Conservation (phyloP, 164 flowering plant species). For the Vitis labrusca region DNA sequence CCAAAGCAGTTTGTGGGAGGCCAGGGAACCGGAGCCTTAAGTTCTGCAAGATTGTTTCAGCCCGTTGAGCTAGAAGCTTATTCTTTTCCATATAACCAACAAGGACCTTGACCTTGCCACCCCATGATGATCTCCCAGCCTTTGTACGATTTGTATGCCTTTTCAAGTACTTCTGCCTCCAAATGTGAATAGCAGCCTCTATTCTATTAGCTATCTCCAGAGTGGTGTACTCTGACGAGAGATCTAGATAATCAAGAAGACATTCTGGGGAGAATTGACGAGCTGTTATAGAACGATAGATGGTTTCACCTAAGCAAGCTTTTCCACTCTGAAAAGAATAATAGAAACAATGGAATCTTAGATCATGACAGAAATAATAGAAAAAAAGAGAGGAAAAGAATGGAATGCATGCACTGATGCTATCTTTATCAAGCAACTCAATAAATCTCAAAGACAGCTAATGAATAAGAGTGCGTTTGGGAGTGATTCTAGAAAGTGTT, state of each 20-base stretch:
- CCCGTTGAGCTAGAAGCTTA: slow-evolving; percentile 51
- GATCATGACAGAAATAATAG: neutral
- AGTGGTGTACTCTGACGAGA: slow-evolving; percentile 63
- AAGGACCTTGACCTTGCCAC: slow-evolving; percentile 61
- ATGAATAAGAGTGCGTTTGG: too few species aligned
- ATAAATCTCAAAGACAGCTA: too few species aligned
- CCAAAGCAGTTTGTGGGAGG: slow-evolving; percentile 72
- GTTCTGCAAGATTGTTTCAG: slow-evolving; percentile 64
- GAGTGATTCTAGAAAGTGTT: too few species aligned
- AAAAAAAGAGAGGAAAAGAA: neutral
- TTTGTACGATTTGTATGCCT: slow-evolving; percentile 26
- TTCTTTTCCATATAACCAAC: slow-evolving; percentile 43
- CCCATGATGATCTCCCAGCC: slow-evolving; percentile 48
- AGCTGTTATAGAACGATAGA: slow-evolving; percentile 59
- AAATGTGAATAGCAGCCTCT: slow-evolving; percentile 68
- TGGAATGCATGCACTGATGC: neutral
- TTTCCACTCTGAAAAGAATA: slow-evolving; percentile 53
- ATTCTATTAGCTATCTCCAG: slow-evolving; percentile 67
- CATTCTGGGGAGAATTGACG: slow-evolving; percentile 67
- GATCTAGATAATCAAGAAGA: slow-evolving; percentile 60
- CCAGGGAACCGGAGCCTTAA: slow-evolving; percentile 68
- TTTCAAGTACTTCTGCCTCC: slow-evolving; percentile 51
- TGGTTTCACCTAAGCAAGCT: slow-evolving; percentile 68
- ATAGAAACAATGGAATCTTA: neutral
- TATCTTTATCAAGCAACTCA: too few species aligned